These are phyloP conservation scores for Plantago major DNA, from an alignment of 257 asterid genomes.

Conservation along the genomic window DNA sequence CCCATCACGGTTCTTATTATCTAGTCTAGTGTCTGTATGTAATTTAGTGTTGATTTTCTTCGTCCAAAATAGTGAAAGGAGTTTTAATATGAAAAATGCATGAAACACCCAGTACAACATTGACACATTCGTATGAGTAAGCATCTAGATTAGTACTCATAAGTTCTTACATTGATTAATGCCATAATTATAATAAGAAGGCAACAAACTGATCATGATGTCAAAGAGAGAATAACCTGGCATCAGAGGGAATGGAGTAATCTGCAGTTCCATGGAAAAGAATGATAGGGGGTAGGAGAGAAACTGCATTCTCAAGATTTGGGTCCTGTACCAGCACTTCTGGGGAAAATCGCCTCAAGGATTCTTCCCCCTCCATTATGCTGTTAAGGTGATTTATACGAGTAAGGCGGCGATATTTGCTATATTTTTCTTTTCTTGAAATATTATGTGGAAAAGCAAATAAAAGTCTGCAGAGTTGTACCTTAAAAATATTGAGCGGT, in stretches of 20 bases:
- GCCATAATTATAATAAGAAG: background rate
- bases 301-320: conserved; percentile 43
- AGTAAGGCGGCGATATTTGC: background rate
- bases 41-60: background rate
- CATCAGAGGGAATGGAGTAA: conserved; percentile 79
- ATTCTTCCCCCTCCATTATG: conserved; percentile 97
- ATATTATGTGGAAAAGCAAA: background rate
- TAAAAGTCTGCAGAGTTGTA: conserved; percentile 21
- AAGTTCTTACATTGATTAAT: background rate
- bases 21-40: no score
- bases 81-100: background rate
- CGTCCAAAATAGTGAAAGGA: background rate
- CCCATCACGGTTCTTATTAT: no score
- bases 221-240: conserved; percentile 49
- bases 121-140: background rate
- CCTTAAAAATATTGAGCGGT: conserved; percentile 76
- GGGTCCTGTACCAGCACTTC: conserved; percentile 75
- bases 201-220: background rate
- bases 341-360: conserved; percentile 67
- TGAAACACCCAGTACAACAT: background rate
- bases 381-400: conserved; percentile 31
- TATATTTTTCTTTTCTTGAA: background rate
- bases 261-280: conserved; percentile 96
- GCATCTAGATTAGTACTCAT: background rate
- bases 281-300: conserved; percentile 67